These are phyloP conservation scores for Xylariales sp. DNA, from an alignment of 2,329 filamentous ascomycete species.

Conservation along the genomic window DNA sequence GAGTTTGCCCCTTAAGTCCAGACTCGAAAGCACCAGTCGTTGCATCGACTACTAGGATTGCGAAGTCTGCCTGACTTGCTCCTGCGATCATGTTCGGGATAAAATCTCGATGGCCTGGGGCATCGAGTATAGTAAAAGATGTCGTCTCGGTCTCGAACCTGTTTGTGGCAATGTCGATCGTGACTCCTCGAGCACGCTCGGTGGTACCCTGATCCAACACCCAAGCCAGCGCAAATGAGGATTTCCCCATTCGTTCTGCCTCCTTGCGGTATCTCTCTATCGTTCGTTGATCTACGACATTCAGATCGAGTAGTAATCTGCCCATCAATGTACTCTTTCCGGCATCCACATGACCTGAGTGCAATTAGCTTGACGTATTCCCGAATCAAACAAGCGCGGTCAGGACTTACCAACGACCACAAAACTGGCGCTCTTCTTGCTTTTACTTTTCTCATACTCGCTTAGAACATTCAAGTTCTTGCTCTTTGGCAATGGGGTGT, in stretches of 20 bases:
- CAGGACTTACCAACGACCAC: slow-evolving; percentile 74
- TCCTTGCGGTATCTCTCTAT: slow-evolving; percentile 85
- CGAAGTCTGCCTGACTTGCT: slow-evolving; percentile 92
- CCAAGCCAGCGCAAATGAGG: slow-evolving; percentile 95
- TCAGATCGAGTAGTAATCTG: slow-evolving; percentile 81
- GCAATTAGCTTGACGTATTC: neutral
- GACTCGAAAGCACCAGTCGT: slow-evolving; percentile 89
- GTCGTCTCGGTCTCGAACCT: slow-evolving; percentile 87
- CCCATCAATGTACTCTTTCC: slow-evolving; percentile 98
- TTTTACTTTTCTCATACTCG: slow-evolving; percentile 70
- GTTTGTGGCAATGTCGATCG: slow-evolving; percentile 94
- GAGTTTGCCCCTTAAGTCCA: slow-evolving; percentile 87
- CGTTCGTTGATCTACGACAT: slow-evolving; percentile 81
- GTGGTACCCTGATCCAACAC: slow-evolving; percentile 90
- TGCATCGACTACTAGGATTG: slow-evolving; percentile 88
- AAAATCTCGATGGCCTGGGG: slow-evolving; percentile 91
- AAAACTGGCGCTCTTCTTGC: slow-evolving; percentile 82
- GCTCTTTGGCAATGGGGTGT: slow-evolving; percentile 54
- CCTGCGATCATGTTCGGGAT: slow-evolving; percentile 99
- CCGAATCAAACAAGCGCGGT: neutral
- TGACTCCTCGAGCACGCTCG: slow-evolving; percentile 84
- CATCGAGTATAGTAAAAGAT: slow-evolving; percentile 89
- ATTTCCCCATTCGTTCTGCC: slow-evolving; percentile 87
- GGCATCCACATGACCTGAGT: slow-evolving; percentile 87
- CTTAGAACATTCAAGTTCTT: slow-evolving; percentile 82